Base-by-base conservation (phyloP, 78 protist species). In the Chrysochromulina parva region DNA sequence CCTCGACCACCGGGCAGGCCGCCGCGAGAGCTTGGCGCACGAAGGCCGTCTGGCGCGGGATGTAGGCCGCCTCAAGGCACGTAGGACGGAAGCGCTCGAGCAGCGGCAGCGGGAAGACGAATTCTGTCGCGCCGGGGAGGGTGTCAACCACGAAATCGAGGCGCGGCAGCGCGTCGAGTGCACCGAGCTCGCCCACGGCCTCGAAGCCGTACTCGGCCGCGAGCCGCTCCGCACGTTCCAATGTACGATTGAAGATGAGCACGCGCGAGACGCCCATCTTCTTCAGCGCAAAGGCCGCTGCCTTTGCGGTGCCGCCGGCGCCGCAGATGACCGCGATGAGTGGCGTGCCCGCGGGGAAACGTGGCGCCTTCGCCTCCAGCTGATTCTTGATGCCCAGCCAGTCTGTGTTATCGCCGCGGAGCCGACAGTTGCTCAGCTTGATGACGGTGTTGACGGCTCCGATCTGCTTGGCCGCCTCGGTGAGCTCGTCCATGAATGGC, bases 351-450 rank as follows among this genome's bases (percentile, higher is more conserved):
- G 28, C 55, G 22, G 1, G 57, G 26, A 9, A 1, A 17, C n/a
- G 19, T 14, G 57, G 16, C 66, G 52, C n/a, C 53, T 20, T 24
- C 28, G 22, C 13, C 78, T 7, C 53, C 48, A 81, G 38, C 62
- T 54, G 80, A 1, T 28, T 47, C 26, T 48, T 19, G 7, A 95
- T 90, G 60, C 91, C 96, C 17, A 84, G 19, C 95, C 95, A 95
- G 85, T 95, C 96, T 19, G 96, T 95, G 93, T 93, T 93, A 80
- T 91, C 93, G 52, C 94, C 95, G 11, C 0, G 24, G 13, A 91
- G 22, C 28, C 6, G 65, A 17, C 94, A 88, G 87, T 84, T 58
- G 59, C 4, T 66, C 0, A 50, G 0, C 26, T 19, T 13, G 69
- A 4, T 62, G 69, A 19, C 69, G 69, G 24, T 6, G 62, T 11